Evolutionary conservation across 2,329 filamentous ascomycete genomes (phyloP).

Genomic region (Teratosphaeria pseudoeucalypti): DNA sequence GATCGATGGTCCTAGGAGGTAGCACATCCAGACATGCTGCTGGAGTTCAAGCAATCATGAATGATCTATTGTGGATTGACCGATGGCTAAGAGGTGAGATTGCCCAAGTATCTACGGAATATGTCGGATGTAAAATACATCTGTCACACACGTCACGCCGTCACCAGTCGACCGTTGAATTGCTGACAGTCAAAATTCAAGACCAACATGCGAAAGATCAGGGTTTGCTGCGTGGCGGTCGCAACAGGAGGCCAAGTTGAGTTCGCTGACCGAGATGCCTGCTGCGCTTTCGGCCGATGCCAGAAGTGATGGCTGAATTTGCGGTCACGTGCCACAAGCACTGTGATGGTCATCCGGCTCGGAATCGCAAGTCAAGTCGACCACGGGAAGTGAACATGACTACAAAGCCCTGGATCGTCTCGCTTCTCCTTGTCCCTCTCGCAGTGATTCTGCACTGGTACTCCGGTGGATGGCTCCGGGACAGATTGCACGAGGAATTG

Average conservation of each 20-base stretch:
- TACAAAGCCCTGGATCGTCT: neutral
- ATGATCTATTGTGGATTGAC: too few relatives aligned
- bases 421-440: neutral
- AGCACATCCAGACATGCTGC: too few relatives aligned
- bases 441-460: neutral
- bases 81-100: too few relatives aligned
- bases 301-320: neutral
- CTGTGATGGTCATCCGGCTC: neutral
- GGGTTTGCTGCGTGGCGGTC: neutral
- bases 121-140: too few relatives aligned
- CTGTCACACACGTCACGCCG: too few relatives aligned
- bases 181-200: too few relatives aligned
- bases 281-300: neutral
- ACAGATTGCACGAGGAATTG: neutral
- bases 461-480: neutral
- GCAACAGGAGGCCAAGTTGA: neutral
- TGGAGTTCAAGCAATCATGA: neutral
- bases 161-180: too few relatives aligned
- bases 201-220: too few relatives aligned
- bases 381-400: neutral
- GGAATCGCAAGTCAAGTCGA: neutral
- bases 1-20: too few relatives aligned
- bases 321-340: neutral
- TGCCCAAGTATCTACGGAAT: too few relatives aligned
- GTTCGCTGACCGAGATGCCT: neutral